Conservation (phyloP, 2,329 filamentous ascomycete genomes). For the Pseudocercospora cruenta region DNA sequence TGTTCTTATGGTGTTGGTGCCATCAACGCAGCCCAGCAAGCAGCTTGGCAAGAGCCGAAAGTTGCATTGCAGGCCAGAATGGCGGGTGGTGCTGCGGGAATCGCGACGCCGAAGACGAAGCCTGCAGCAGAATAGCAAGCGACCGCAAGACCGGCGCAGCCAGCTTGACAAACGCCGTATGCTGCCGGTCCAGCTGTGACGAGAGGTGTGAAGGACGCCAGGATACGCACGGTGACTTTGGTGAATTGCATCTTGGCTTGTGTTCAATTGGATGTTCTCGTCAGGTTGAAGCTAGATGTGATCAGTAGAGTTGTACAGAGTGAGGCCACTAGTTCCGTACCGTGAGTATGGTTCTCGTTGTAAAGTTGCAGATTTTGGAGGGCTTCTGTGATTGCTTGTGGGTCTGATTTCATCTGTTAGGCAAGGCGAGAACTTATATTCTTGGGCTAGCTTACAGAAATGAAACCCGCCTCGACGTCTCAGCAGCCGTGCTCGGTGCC, state of each 20-base stretch:
- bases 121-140: slow-evolving; percentile 54
- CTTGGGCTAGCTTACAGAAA: not conserved
- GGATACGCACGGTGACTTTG: not conserved
- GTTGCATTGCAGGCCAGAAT: slow-evolving; percentile 52
- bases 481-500: not conserved
- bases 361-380: not conserved
- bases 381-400: not conserved
- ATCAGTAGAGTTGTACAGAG: not conserved
- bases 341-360: not conserved
- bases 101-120: slow-evolving; percentile 45
- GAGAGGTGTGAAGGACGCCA: not conserved
- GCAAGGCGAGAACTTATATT: not conserved
- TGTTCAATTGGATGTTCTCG: not conserved
- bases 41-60: slow-evolving; percentile 51
- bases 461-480: not conserved
- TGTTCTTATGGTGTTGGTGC: slow-evolving; percentile 16
- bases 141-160: slow-evolving; percentile 50
- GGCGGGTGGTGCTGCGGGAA: slow-evolving; percentile 45
- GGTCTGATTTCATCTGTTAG: not conserved
- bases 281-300: not conserved
- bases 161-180: slow-evolving; percentile 54
- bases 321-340: not conserved
- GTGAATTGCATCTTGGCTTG: not conserved
- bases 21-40: slow-evolving; percentile 43
- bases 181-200: slow-evolving; percentile 39